A percentile compares a stretch with the other conserved stretches of the same genome.
Evolutionary conservation across 257 asterid genomes (phyloP).

Genomic region (Misopates orontium): DNA sequence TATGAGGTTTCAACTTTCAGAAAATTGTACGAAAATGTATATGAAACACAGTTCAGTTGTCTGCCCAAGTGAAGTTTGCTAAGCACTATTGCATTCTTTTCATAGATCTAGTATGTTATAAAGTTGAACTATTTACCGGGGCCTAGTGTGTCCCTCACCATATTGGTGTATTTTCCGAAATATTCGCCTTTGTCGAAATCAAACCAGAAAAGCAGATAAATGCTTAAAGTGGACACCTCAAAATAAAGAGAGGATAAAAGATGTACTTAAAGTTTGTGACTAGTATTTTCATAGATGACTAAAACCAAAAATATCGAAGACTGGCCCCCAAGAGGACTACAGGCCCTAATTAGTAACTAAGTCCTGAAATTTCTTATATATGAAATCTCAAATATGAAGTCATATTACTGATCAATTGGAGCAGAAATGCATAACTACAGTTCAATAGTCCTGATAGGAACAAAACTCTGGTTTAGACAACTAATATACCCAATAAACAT

Average conservation of each 20-base stretch:
- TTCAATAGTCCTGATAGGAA: slow-evolving; percentile 12
- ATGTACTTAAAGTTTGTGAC: not conserved
- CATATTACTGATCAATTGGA: not conserved
- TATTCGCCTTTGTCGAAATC: slow-evolving; percentile 13
- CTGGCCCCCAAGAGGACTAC: not conserved
- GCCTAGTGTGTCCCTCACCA: no score
- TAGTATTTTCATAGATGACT: not conserved
- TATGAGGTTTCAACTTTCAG: not conserved
- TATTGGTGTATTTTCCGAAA: not conserved
- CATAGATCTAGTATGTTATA: not conserved
- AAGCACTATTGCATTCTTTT: not conserved
- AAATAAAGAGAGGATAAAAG: not conserved
- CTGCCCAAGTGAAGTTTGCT: not conserved
- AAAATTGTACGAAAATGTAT: not conserved
- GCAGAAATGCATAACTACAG: not conserved
- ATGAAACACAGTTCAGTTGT: not conserved
- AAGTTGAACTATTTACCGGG: not conserved
- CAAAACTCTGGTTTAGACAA: slow-evolving; percentile 14
- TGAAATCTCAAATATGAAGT: slow-evolving; percentile 9
- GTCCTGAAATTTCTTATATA: not conserved
- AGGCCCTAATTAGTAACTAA: not conserved
- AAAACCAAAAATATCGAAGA: not conserved
- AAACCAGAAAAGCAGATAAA: slow-evolving; percentile 21
- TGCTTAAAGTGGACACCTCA: slow-evolving; percentile 5
- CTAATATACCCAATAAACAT: slow-evolving; percentile 1